Evolutionary conservation across 2,329 filamentous ascomycete genomes (phyloP), one percentile per base, ranked within the genome.

Genomic region (Fusarium camptoceras): DNA sequence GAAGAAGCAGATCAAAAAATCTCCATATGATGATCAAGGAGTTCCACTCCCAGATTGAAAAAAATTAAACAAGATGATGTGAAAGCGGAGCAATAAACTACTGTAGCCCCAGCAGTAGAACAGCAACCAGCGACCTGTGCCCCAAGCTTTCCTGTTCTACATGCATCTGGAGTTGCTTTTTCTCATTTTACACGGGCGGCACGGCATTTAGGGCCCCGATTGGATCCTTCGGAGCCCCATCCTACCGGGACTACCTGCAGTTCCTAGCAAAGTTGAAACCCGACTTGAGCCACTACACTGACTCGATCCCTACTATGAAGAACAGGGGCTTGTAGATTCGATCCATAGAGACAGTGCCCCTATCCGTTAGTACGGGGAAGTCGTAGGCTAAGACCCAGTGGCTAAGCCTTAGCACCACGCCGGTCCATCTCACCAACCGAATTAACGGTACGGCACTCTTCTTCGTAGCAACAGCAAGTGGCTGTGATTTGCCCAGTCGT

Each of bases 401-500:
- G 34, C 49, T 53, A 53, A 41, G 49, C 30, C 49, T 53, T 42
- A 53, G 34, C 24, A 53, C 41, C 24, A 34, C 16, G 37, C 49
- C n/a, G 37, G 49, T 42, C 34, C 41, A 20, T 24, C 14, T 15
- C 24, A 37, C 24, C 34, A 24, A 37, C 24, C 34, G 22, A n/a
- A 41, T 25, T 6, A 41, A 20, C 24, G 24, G 27, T 10, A 25
- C 49, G 24, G 31, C 31, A n/a, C 27, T 53, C 24, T 41, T 7
- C 24, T 28, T 20, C 16, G 8, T 11, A 27, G 14, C 10, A 11
- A 5, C 15, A 5, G 20, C 18, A 22, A 34, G 22, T 15, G n/a
- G 22, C n/a, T 41, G 18, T 53, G 49, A 53, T 53, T 53, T 20
- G 49, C n/a, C 8, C 16, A 28, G n/a, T 4, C 22, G 10, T 37